Conservation (phyloP, 2,329 filamentous ascomycete genomes). For the Aspergillus piperis region DNA sequence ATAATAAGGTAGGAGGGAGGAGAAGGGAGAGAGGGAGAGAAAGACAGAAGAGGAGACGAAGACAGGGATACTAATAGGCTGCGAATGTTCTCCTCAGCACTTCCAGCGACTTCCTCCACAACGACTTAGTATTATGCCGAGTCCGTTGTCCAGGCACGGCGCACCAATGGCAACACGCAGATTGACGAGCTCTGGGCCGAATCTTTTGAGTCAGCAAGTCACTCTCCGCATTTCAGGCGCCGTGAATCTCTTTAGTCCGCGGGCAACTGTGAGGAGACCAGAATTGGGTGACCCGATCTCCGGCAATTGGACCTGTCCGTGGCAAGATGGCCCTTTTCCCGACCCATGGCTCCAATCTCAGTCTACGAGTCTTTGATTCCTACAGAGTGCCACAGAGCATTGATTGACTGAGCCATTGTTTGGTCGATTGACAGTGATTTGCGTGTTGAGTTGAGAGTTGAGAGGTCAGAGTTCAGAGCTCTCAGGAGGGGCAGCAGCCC, state of each 20-base stretch:
- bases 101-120: slow-evolving; percentile 1
- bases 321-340: background rate
- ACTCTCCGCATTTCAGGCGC: slow-evolving; percentile 21
- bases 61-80: slow-evolving; percentile 21
- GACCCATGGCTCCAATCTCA: too few species aligned
- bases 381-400: too few species aligned
- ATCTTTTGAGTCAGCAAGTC: slow-evolving; percentile 24
- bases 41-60: slow-evolving; percentile 10
- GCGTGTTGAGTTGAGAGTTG: background rate
- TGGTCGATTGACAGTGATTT: background rate
- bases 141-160: slow-evolving; percentile 10
- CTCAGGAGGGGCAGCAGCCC: background rate
- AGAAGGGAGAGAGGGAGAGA: slow-evolving; percentile 7
- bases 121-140: slow-evolving; percentile 7
- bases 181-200: slow-evolving; percentile 21
- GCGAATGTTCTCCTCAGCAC: slow-evolving; percentile 3
- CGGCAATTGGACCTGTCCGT: background rate
- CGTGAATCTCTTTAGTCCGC: background rate
- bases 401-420: background rate
- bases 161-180: slow-evolving; percentile 19
- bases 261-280: background rate
- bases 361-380: too few species aligned
- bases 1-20: background rate
- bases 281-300: background rate
- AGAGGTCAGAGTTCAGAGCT: background rate